These are phyloP conservation scores for Leucosporidium scottii DNA, from an alignment of 768 basidiomycete genomes.

Conservation along the genomic window DNA sequence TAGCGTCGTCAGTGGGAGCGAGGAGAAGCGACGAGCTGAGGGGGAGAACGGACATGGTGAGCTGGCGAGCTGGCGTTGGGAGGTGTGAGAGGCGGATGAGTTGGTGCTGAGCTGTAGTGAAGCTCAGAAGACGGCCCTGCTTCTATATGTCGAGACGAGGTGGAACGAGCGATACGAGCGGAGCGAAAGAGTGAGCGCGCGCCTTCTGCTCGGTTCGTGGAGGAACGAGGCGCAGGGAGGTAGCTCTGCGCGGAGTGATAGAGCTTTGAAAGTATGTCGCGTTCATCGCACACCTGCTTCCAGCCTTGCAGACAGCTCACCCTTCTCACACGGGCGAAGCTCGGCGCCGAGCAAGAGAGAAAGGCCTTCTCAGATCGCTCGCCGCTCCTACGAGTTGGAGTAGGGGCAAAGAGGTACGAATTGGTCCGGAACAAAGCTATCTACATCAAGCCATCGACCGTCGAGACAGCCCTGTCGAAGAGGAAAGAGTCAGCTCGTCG, in stretches of 20 bases:
- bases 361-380: background rate
- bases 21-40: background rate
- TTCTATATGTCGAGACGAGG: too few species aligned
- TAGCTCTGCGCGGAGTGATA: too few species aligned
- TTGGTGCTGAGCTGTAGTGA: background rate
- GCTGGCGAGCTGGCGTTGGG: background rate
- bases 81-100: background rate
- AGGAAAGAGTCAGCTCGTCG: background rate
- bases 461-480: background rate
- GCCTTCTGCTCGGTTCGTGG: too few species aligned
- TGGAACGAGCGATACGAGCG: too few species aligned
- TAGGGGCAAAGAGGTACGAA: background rate
- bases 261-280: too few species aligned
- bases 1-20: too few species aligned
- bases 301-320: too few species aligned
- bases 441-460: too few species aligned
- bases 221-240: too few species aligned
- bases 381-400: background rate
- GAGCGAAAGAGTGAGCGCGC: background rate
- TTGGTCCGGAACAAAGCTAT: background rate
- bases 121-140: too few species aligned
- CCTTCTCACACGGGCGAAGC: background rate
- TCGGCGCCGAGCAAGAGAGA: background rate
- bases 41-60: background rate
- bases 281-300: too few species aligned